Evolutionary conservation across 768 basidiomycete species (phyloP).

Genomic region (Tulasnella sp.): DNA sequence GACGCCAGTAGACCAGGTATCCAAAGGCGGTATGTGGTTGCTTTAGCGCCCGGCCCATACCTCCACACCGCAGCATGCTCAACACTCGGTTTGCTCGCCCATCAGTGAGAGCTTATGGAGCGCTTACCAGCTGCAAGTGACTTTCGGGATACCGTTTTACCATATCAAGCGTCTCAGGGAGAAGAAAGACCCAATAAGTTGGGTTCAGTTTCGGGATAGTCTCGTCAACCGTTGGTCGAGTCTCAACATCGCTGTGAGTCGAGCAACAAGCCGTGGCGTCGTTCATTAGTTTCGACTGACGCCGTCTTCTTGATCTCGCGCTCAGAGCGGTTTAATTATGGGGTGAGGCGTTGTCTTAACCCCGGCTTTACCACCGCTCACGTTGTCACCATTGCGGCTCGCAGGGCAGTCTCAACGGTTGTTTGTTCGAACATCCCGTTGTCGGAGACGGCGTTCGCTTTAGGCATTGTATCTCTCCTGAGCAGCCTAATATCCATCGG

Average conservation of each 20-base stretch:
- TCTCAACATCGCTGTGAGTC: not conserved
- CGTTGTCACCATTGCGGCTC: not conserved
- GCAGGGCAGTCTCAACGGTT: conserved; percentile 1
- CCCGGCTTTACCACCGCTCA: not conserved
- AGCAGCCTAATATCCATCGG: conserved; percentile 2
- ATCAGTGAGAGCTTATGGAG: not conserved
- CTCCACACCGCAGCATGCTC: not conserved
- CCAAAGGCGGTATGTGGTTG: not conserved
- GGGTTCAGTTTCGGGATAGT: not conserved
- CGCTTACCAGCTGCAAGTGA: not conserved
- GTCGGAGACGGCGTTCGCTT: not conserved
- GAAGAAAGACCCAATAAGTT: not conserved
- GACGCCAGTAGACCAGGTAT: not conserved
- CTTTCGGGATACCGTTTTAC: not conserved
- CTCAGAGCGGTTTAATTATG: conserved; percentile 1
- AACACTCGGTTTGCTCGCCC: not conserved
- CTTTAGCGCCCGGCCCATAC: not conserved
- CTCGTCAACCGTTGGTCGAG: conserved; percentile 1
- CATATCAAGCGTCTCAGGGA: not conserved
- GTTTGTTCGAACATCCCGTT: not conserved
- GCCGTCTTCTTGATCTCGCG: not conserved
- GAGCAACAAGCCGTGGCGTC: not conserved
- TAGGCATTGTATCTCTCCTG: conserved; percentile 1
- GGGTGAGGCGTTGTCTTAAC: not conserved
- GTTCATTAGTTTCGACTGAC: not conserved